Base-by-base conservation (phyloP, 108 stramenopile genomes). In the Thalassiosira profunda region DNA sequence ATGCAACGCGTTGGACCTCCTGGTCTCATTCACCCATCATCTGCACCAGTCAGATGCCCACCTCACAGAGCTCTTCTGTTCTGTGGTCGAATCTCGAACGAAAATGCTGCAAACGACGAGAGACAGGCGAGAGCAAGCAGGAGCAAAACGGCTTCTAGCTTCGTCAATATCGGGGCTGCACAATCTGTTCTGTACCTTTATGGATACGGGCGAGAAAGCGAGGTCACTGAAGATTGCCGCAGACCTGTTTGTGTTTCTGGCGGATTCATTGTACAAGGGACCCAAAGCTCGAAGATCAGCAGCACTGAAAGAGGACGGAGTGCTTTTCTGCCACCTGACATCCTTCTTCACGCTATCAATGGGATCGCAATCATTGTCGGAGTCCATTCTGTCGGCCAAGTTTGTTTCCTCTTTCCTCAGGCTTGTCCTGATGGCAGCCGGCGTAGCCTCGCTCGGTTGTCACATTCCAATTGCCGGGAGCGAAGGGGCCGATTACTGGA, bases 241-340 rank as follows among this genome's bases (percentile, higher is more conserved):
- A 4, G 63, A 58, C 18, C 40, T 76, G 15, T 70, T 76, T 45
- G 26, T 65, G 15, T 65, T 47, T 54, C 14, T 70, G 10, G 42
- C 47, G 24, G 31, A 67, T 53, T 29, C 59, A 43, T 30, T 89
- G 69, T 58, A 42, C 29, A 42, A 72, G 59, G 71, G 40, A 52
- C 67, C 48, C 58, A 80, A 21, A 57, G 56, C 38, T 55, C 72
- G 31, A 45, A 70, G 43, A 69, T 15, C 21, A 68, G 31, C 25
- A 44, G 51, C 20, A 35, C 36, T 9, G 56, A 71, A 11, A 48
- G 46, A 51, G 25, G 76, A 74, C 35, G 87, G 84, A 15, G 57
- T 76, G 46, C 58, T 89, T 14, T 80, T 84, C 36, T 86, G 62
- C 61, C 76, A 48, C 44, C 58, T 87, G 12, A 70, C 80, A 3